Evolutionary conservation across 768 basidiomycete genomes (phyloP).

Genomic region (Suillus cothurnatus): DNA sequence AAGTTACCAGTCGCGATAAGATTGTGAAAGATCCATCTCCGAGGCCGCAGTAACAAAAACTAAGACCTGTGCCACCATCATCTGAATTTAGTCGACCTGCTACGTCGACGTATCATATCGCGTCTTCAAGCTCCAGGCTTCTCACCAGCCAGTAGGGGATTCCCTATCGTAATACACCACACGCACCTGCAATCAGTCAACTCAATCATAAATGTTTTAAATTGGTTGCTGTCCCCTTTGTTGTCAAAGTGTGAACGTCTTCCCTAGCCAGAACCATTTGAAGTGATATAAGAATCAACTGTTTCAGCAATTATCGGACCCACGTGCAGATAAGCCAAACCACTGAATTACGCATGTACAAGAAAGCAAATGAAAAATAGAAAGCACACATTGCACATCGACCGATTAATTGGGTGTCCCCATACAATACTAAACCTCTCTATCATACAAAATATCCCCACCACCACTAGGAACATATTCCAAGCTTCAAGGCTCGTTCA

Average conservation of each 20-base stretch:
- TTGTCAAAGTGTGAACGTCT: not conserved
- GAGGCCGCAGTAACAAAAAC: not conserved
- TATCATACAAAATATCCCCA: constrained; percentile 24
- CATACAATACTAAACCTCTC: constrained; percentile 30
- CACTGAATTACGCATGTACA: constrained; percentile 28
- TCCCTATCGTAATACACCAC: not conserved
- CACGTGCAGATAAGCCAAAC: not conserved
- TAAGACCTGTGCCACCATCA: not conserved
- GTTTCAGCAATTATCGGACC: not conserved
- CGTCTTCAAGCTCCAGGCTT: not conserved
- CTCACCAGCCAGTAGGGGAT: not conserved
- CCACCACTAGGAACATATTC: not conserved
- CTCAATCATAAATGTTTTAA: not conserved
- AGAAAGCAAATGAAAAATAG: constrained; percentile 15
- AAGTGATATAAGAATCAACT: not conserved
- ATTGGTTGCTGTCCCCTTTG: not conserved
- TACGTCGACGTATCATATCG: not conserved
- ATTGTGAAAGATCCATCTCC: not conserved
- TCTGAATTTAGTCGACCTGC: not conserved
- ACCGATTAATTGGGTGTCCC: constrained; percentile 24
- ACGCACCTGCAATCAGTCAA: not conserved
- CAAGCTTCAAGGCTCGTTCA: constrained; percentile 27
- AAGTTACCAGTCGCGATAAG: not conserved
- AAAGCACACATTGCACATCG: constrained; percentile 26
- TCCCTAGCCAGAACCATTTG: not conserved